A percentile compares a stretch with the other conserved stretches of the same genome.
These are phyloP conservation scores for Tylopilus orsonianus DNA, from an alignment of 1,284 basidiomycete species.

Conservation along the genomic window DNA sequence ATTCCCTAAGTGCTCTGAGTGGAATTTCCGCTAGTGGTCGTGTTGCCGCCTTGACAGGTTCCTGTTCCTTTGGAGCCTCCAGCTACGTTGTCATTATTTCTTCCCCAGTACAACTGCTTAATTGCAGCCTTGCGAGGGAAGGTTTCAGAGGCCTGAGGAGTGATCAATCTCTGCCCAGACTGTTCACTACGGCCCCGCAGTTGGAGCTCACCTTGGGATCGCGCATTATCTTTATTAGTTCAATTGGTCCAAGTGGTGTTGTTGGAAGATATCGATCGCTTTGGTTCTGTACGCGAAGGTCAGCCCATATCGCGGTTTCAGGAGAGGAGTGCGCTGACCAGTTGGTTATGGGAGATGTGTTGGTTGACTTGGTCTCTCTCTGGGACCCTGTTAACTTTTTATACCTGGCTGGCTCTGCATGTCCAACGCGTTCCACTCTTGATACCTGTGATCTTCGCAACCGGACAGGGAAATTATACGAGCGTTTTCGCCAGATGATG, in stretches of 20 bases:
- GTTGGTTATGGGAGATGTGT: not conserved
- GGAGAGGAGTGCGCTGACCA: slow-evolving; percentile 15
- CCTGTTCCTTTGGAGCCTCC: not conserved
- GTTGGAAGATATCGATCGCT: not conserved
- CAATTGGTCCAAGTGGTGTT: not conserved
- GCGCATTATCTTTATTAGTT: slow-evolving; percentile 14
- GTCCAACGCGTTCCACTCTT: not conserved
- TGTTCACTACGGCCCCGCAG: too few species aligned
- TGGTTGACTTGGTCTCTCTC: slow-evolving; percentile 2
- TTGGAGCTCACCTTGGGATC: slow-evolving; percentile 5
- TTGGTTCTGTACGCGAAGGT: slow-evolving; percentile 9
- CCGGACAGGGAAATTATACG: not conserved
- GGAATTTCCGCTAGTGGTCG: not conserved
- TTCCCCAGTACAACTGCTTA: slow-evolving; percentile 21
- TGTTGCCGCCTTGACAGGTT: not conserved
- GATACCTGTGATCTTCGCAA: not conserved
- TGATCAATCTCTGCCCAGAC: slow-evolving; percentile 5
- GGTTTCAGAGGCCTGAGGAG: slow-evolving; percentile 3
- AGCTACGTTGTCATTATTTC: fast-evolving
- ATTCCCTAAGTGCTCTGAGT: not conserved
- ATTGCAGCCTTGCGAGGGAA: not conserved
- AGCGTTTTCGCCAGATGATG: too few species aligned
- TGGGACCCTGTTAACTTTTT: slow-evolving; percentile 6
- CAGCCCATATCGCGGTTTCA: slow-evolving; percentile 4
- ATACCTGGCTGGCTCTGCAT: slow-evolving; percentile 11